Evolutionary conservation across 2,329 filamentous ascomycete genomes (phyloP).

Genomic region (Xenoacremonium recifei): DNA sequence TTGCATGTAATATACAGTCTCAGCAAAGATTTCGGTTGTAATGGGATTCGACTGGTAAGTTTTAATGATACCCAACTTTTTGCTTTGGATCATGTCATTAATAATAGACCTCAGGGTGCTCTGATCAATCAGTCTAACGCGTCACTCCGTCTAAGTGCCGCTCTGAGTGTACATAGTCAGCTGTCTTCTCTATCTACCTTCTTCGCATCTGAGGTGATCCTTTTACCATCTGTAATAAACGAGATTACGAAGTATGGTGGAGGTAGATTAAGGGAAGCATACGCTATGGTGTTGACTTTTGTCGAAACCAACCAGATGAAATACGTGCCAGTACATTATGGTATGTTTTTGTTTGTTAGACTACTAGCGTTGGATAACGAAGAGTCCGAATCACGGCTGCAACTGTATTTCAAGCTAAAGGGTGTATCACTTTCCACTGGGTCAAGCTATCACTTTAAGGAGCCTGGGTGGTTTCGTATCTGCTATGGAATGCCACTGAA

Average conservation of each 20-base stretch:
- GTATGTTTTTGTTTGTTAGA: not conserved
- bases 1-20: conserved; percentile 6
- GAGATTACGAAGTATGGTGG: not conserved
- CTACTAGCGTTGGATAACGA: not conserved
- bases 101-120: not conserved
- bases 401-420: not conserved
- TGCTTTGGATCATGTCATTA: not conserved
- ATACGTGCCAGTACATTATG: not conserved
- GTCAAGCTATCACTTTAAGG: not conserved
- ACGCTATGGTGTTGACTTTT: not conserved
- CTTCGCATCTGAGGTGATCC: not conserved
- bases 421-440: not conserved
- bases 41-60: conserved; percentile 6
- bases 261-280: not conserved
- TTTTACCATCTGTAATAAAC: not conserved
- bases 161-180: not conserved
- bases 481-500: not conserved
- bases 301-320: not conserved
- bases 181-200: not conserved
- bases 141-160: not conserved
- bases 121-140: not conserved
- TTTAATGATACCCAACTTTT: not conserved
- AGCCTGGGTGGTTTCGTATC: not conserved
- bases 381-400: not conserved
- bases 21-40: conserved; percentile 8